Evolutionary conservation across 768 basidiomycete genomes (phyloP).

Genomic region (Paxillus rubicundulus): DNA sequence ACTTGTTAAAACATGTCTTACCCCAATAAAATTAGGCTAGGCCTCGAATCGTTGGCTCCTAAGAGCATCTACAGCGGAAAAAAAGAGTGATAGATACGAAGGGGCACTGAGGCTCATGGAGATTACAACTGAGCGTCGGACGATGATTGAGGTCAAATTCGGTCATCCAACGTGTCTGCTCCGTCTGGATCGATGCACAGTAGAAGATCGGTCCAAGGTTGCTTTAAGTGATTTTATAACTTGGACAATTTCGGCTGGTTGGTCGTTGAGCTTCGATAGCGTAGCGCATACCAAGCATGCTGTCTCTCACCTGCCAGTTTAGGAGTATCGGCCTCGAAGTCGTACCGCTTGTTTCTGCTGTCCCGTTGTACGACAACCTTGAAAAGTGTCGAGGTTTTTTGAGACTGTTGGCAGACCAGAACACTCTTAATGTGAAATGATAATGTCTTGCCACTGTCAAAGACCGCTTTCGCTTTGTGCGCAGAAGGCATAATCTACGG

Average conservation of each 20-base stretch:
- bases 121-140: background rate
- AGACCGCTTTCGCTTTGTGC: conserved; percentile 75
- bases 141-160: background rate
- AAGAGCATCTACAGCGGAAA: conserved; percentile 1
- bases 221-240: conserved; percentile 65
- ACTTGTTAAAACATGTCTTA: too few species aligned
- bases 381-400: conserved; percentile 78
- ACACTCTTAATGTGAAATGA: conserved; percentile 92
- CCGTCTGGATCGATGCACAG: conserved; percentile 57
- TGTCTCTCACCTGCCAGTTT: conserved; percentile 65
- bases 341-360: conserved; percentile 84
- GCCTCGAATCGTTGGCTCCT: too few species aligned
- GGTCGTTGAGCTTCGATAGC: conserved; percentile 4
- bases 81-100: background rate
- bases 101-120: background rate
- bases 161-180: conserved; percentile 55
- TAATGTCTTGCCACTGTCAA: conserved; percentile 86
- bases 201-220: conserved; percentile 61
- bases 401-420: conserved; percentile 76
- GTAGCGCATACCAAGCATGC: background rate
- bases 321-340: conserved; percentile 92
- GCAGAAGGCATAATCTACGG: conserved; percentile 83
- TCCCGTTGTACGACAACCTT: conserved; percentile 83
- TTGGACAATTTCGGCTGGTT: conserved; percentile 71
- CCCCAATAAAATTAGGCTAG: too few species aligned